Percentiles rank a stretch among this genome's conserved stretches.
Evolutionary conservation across 2,329 filamentous ascomycete genomes (phyloP).

Genomic region (Didymella keratinophila): DNA sequence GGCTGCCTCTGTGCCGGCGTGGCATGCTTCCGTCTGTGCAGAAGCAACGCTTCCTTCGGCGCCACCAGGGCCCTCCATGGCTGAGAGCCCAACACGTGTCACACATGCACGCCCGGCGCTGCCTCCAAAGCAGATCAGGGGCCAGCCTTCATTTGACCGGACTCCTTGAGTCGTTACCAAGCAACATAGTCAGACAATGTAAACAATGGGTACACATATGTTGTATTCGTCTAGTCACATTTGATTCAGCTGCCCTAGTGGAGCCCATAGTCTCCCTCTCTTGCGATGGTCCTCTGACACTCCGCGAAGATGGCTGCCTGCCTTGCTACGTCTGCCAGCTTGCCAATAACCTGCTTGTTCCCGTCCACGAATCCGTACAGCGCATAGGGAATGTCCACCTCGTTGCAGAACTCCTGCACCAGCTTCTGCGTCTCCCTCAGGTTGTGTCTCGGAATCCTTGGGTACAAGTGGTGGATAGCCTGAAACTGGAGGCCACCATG

Average conservation of each 20-base stretch:
- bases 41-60: slow-evolving; percentile 14
- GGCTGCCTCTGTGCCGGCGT: slow-evolving; percentile 28
- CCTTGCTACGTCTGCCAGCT: slow-evolving; percentile 65
- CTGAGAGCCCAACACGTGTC: slow-evolving; percentile 23
- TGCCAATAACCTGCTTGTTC: slow-evolving; percentile 65
- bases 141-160: slow-evolving; percentile 10
- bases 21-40: slow-evolving; percentile 15
- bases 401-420: slow-evolving; percentile 70
- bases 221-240: slow-evolving; percentile 5
- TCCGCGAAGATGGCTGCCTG: slow-evolving; percentile 68
- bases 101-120: slow-evolving; percentile 12
- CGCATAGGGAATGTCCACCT: slow-evolving; percentile 69
- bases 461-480: slow-evolving; percentile 74
- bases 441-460: slow-evolving; percentile 73
- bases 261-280: slow-evolving; percentile 43
- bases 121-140: slow-evolving; percentile 13
- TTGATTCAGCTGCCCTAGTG: slow-evolving; percentile 24
- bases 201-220: not conserved
- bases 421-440: slow-evolving; percentile 66
- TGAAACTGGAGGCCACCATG: slow-evolving; percentile 79
- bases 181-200: slow-evolving; percentile 2
- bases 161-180: not conserved
- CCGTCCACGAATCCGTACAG: slow-evolving; percentile 69
- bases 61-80: slow-evolving; percentile 14
- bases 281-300: slow-evolving; percentile 57